Conservation (phyloP, 352 stramenopile species). For the Phytophthora cactorum region DNA sequence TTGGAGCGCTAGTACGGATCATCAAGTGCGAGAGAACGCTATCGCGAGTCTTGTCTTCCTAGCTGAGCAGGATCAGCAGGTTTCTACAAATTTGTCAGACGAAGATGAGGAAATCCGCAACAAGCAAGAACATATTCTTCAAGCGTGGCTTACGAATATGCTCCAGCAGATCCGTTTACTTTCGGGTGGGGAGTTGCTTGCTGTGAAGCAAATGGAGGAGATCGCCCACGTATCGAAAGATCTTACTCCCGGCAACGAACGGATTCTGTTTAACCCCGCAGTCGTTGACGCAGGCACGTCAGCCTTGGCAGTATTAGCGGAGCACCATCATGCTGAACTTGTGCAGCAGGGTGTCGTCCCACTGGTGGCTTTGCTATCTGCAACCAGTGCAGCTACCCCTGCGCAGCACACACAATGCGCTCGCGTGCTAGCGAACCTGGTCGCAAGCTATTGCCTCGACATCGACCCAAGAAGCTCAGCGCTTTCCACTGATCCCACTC, state of each 20-base stretch:
- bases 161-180: slow-evolving; percentile 72
- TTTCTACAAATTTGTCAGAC: background rate
- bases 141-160: slow-evolving; percentile 82
- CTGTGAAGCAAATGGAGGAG: slow-evolving; percentile 80
- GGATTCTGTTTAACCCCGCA: slow-evolving; percentile 68
- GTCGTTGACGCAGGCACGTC: slow-evolving; percentile 74
- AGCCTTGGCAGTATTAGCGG: slow-evolving; percentile 71
- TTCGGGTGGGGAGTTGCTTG: slow-evolving; percentile 65
- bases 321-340: slow-evolving; percentile 70
- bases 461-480: slow-evolving; percentile 41
- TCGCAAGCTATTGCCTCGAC: slow-evolving; percentile 56
- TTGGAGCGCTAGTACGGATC: slow-evolving; percentile 67
- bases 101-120: slow-evolving; percentile 29
- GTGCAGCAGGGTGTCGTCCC: slow-evolving; percentile 68
- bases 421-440: slow-evolving; percentile 79
- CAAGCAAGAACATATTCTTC: slow-evolving; percentile 70
- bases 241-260: slow-evolving; percentile 77
- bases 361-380: slow-evolving; percentile 62
- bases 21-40: slow-evolving; percentile 63
- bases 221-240: slow-evolving; percentile 80
- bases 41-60: slow-evolving; percentile 76
- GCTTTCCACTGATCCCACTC: slow-evolving; percentile 24
- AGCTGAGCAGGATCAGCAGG: slow-evolving; percentile 40
- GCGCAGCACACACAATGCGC: slow-evolving; percentile 62
- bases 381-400: slow-evolving; percentile 35